Evolutionary conservation across 2,329 filamentous ascomycete species (phyloP), one percentile per base, ranked within the genome.

Genomic region (Lachnellula occidentalis): DNA sequence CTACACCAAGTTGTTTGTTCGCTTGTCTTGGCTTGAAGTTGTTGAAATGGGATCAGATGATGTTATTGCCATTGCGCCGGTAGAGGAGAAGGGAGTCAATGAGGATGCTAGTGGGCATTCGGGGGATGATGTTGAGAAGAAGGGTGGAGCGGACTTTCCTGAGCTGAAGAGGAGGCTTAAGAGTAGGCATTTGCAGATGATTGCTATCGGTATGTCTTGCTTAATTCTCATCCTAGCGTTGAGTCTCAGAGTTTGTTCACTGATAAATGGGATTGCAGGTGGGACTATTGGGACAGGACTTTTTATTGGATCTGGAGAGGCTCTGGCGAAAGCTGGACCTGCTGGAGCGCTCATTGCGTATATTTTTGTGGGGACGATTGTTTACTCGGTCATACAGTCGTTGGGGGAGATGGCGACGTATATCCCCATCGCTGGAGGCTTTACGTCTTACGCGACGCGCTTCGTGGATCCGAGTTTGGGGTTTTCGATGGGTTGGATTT

Each of bases 401-500:
- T 73, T 87, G 34, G 82, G 81, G 48, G 83, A 95, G 72, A 87
- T 94, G 78, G 85, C 88, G 9, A 85, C 88, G 11, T 90, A 85
- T 63, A 83, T 92, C 27, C 90, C 90, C 5, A 83, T 92, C 36
- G 76, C 86, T 19, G 89, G 87, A 55, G 85, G 86, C 41, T 92
- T 92, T 67, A 88, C 87, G 31, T 79, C 84, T 42, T 92, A 91
- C 64, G 87, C 88, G 21, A 79, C 83, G 39, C 85, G 88, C 17
- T 90, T 92, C 64, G 78, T 90, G 55, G 84, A 88, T 65, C 83
- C 82, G 11, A 84, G 83, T 53, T 74, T 90, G 47, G 87, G 86
- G 7, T 91, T 91, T 64, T 79, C 87, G 19, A 87, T 91, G 78
- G 88, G 88, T 19, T 92, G 87, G 87, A 84, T 89, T 56, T 92